These are phyloP conservation scores for Ceratobasidium sp. DNA, from an alignment of 1,284 basidiomycete species.

Conservation along the genomic window DNA sequence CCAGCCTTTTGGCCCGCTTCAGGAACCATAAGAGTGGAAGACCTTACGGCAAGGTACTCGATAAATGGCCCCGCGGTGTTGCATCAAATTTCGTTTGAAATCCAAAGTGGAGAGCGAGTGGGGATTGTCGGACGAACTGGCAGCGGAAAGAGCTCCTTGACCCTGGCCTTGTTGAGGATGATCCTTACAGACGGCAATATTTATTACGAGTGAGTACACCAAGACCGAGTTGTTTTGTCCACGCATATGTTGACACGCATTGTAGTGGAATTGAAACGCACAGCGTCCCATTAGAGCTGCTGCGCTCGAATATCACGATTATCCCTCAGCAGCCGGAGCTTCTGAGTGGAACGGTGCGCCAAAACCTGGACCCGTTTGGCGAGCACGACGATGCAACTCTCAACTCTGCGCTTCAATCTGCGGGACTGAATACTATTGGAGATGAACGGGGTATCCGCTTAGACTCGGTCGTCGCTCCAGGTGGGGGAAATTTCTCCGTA, in stretches of 20 bases:
- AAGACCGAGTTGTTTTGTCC: no score
- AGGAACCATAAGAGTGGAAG: constrained; percentile 71
- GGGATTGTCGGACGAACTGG: constrained; percentile 80
- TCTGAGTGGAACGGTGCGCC: constrained; percentile 39
- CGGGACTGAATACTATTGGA: constrained; percentile 52
- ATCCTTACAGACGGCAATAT: constrained; percentile 56
- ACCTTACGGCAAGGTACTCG: constrained; percentile 68
- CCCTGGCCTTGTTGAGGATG: constrained; percentile 56
- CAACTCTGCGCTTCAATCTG: constrained; percentile 58
- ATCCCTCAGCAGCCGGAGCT: constrained; percentile 58
- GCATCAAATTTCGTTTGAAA: constrained; percentile 64
- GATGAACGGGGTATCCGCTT: constrained; percentile 51
- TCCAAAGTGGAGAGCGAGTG: constrained; percentile 69
- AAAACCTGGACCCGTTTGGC: constrained; percentile 58
- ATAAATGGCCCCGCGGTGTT: constrained; percentile 61
- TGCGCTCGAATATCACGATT: constrained; percentile 56
- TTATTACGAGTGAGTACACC: constrained; percentile 49
- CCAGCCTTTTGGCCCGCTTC: constrained; percentile 84
- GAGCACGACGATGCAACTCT: constrained; percentile 59
- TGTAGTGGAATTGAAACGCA: constrained; percentile 48
- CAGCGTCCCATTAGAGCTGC: constrained; percentile 54
- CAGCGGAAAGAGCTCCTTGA: constrained; percentile 54
- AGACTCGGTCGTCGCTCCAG: constrained; percentile 50
- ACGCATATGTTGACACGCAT: background rate
- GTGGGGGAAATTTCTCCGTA: constrained; percentile 32